These are phyloP conservation scores for Prunella vulgaris DNA, from an alignment of 257 asterid genomes.

Conservation along the genomic window DNA sequence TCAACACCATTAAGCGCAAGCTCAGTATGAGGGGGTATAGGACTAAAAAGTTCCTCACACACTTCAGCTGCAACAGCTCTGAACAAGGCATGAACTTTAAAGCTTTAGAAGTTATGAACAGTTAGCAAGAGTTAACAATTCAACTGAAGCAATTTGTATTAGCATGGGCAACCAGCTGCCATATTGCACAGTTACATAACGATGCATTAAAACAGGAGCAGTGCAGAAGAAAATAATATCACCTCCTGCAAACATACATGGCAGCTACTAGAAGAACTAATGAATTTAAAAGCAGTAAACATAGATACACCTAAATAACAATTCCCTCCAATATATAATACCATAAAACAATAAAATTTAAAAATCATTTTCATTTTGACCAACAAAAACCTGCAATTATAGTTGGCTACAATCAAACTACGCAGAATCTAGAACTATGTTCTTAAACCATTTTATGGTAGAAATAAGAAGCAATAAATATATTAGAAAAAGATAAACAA, in stretches of 20 bases:
- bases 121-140: neutral
- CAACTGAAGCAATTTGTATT: neutral
- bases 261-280: neutral
- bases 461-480: neutral
- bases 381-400: neutral
- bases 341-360: neutral
- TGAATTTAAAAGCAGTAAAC: slow-evolving; percentile 1
- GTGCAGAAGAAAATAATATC: neutral
- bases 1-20: slow-evolving; percentile 95
- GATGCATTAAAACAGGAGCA: slow-evolving; percentile 14
- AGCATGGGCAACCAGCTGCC: neutral
- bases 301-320: neutral
- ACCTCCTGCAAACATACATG: neutral
- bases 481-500: neutral
- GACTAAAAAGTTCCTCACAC: slow-evolving; percentile 92
- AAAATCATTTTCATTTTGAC: neutral
- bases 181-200: slow-evolving; percentile 7
- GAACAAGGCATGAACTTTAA: slow-evolving; percentile 21
- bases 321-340: neutral
- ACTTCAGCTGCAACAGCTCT: slow-evolving; percentile 98
- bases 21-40: slow-evolving; percentile 89
- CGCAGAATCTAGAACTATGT: neutral
- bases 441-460: neutral
- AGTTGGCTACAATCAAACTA: neutral
- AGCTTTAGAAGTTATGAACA: slow-evolving; percentile 17